Conservation (phyloP, 345 rosid genomes). For the Populus pruinosa region DNA sequence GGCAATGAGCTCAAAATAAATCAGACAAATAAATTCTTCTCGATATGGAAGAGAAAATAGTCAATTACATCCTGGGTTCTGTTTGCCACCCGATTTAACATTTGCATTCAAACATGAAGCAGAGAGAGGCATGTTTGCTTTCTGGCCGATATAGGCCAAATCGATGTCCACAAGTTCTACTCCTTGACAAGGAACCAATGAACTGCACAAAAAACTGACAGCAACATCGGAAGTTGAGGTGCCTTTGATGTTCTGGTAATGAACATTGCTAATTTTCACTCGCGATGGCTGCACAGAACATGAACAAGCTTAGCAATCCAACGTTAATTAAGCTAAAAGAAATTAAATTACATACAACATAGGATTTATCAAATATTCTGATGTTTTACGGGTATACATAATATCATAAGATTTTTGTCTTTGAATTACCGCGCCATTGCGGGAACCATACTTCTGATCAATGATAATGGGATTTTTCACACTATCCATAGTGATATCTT, state of each 20-base stretch:
- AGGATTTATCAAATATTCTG: too few species aligned
- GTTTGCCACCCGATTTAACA: constrained; percentile 9
- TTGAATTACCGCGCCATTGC: background rate
- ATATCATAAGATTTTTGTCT: too few species aligned
- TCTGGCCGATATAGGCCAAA: constrained; percentile 9
- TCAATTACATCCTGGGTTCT: background rate
- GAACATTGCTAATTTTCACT: constrained; percentile 31
- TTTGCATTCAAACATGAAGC: constrained; percentile 25
- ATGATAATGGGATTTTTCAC: constrained; percentile 40
- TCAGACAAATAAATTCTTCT: too few species aligned
- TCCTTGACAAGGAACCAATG: constrained; percentile 24
- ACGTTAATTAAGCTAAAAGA: too few species aligned
- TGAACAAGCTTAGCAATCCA: too few species aligned
- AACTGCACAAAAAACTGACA: constrained; percentile 30
- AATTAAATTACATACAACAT: too few species aligned
- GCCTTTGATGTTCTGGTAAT: constrained; percentile 37
- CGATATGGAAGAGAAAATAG: too few species aligned
- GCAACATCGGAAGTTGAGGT: constrained; percentile 26
- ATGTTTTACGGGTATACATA: background rate
- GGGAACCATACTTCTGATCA: constrained; percentile 37
- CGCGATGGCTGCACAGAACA: constrained; percentile 24
- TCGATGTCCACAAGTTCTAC: constrained; percentile 26
- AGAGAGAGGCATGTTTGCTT: background rate
- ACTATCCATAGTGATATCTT: constrained; percentile 30
- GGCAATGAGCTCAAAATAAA: too few species aligned